Conservation (phyloP, 345 rosid species). For the Syzygium jambos region DNA sequence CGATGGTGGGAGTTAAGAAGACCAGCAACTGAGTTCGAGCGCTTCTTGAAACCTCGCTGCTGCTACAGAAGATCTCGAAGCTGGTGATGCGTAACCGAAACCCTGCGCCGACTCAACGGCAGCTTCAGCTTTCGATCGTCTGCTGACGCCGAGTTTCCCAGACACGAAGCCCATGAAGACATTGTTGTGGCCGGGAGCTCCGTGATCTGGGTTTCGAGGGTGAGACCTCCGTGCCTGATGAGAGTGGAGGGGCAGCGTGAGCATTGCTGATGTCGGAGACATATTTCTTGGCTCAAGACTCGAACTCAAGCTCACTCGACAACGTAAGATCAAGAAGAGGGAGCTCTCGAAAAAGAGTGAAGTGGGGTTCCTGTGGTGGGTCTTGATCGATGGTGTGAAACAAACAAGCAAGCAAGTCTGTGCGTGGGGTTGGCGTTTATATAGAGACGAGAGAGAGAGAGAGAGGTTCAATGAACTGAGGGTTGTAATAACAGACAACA, state of each 20-base stretch:
- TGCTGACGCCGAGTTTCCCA: background rate
- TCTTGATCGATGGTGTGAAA: background rate
- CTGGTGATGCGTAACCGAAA: background rate
- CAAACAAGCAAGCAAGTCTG: background rate
- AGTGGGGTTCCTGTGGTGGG: background rate
- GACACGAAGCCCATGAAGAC: background rate
- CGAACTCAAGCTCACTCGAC: background rate
- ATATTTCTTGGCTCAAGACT: background rate
- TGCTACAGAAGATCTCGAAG: background rate
- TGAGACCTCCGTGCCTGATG: background rate
- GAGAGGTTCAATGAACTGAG: background rate
- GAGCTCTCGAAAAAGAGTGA: background rate
- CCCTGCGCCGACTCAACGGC: background rate
- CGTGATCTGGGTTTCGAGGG: background rate
- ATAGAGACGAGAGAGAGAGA: background rate
- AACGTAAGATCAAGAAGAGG: background rate
- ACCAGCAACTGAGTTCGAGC: conserved; percentile 4
- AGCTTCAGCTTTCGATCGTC: background rate
- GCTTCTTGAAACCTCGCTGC: conserved; percentile 1
- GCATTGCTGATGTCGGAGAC: conserved; percentile 7
- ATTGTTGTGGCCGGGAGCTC: background rate
- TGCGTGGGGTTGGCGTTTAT: background rate
- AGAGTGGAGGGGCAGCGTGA: conserved; percentile 1
- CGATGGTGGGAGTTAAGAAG: background rate
- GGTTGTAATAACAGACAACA: background rate